A percentile compares a stretch with the other conserved stretches of the same genome.
Conservation (phyloP, 2,329 filamentous ascomycete species). For the Trichoderma citrinoviride region DNA sequence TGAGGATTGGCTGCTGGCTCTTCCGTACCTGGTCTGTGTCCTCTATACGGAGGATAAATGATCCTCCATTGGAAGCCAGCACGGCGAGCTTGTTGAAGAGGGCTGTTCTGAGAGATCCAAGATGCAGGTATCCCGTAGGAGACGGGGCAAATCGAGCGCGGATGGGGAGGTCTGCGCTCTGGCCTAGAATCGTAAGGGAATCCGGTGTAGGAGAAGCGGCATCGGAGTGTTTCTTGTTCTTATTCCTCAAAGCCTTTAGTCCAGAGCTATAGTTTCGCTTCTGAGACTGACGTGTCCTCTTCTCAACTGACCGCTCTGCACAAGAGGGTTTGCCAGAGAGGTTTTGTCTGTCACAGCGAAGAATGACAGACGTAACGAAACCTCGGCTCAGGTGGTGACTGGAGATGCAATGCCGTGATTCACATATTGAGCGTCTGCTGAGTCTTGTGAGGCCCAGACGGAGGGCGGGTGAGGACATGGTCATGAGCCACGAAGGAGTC, state of each 20-base stretch:
- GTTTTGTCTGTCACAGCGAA: background rate
- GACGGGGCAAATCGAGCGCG: slow-evolving; percentile 85
- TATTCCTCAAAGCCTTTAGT: slow-evolving; percentile 24
- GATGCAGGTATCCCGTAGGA: slow-evolving; percentile 87
- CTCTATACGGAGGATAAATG: slow-evolving; percentile 88
- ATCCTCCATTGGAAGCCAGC: slow-evolving; percentile 72
- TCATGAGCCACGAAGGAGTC: background rate
- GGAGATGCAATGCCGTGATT: background rate
- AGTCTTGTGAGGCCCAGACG: slow-evolving; percentile 8
- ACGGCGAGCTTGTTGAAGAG: slow-evolving; percentile 96
- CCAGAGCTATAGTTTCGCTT: slow-evolving; percentile 17
- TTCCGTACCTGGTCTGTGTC: slow-evolving; percentile 84
- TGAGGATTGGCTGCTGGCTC: too few relatives aligned
- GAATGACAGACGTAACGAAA: background rate
- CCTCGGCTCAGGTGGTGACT: background rate
- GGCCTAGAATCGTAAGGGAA: slow-evolving; percentile 35
- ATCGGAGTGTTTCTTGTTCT: slow-evolving; percentile 28
- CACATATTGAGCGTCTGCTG: slow-evolving; percentile 11
- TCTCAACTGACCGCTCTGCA: background rate
- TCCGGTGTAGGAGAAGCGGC: background rate
- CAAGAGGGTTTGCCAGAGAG: background rate
- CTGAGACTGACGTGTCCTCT: background rate
- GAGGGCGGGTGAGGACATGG: slow-evolving; percentile 21
- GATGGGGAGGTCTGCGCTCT: slow-evolving; percentile 53
- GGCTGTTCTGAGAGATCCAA: slow-evolving; percentile 88